These are phyloP conservation scores for Bacidia gigantensis DNA, from an alignment of 495 filamentous ascomycete species.

Conservation along the genomic window DNA sequence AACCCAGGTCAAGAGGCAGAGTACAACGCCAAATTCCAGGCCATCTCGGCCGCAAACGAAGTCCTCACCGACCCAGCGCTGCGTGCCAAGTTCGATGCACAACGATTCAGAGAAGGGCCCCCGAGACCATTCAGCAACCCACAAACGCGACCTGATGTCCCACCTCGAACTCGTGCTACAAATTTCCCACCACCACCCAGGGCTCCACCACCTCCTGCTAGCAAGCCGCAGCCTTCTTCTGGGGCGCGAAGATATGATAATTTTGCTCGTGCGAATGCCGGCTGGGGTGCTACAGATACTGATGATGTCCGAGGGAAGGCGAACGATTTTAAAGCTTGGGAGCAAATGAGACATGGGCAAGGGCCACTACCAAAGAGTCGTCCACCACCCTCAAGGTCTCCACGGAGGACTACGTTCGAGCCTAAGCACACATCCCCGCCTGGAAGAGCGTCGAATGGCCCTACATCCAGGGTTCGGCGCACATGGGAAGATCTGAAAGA, in stretches of 20 bases:
- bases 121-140: slow-evolving; percentile 11
- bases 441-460: slow-evolving; percentile 24
- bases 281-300: slow-evolving; percentile 22
- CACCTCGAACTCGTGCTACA: slow-evolving; percentile 17
- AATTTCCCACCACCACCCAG: slow-evolving; percentile 20
- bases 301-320: slow-evolving; percentile 41
- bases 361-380: slow-evolving; percentile 20
- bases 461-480: slow-evolving; percentile 21
- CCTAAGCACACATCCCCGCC: slow-evolving; percentile 16
- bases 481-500: slow-evolving; percentile 33
- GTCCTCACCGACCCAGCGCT: slow-evolving; percentile 55
- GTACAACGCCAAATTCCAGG: slow-evolving; percentile 66
- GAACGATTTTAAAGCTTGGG: slow-evolving; percentile 52
- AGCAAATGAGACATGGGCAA: slow-evolving; percentile 46
- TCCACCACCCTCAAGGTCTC: slow-evolving; percentile 12
- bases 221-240: slow-evolving; percentile 30
- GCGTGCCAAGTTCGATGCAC: slow-evolving; percentile 63
- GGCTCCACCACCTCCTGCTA: slow-evolving; percentile 20
- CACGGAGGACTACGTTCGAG: slow-evolving; percentile 7
- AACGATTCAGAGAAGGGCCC: slow-evolving; percentile 36
- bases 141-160: slow-evolving; percentile 15
- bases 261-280: not conserved
- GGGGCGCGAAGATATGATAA: slow-evolving; percentile 41
- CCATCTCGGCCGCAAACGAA: slow-evolving; percentile 76
- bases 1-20: slow-evolving; percentile 72